Percentiles rank a stretch among this genome's conserved stretches.
Evolutionary conservation across 75 land plant genomes (phyloP).

Genomic region (Pinus albicaulis): DNA sequence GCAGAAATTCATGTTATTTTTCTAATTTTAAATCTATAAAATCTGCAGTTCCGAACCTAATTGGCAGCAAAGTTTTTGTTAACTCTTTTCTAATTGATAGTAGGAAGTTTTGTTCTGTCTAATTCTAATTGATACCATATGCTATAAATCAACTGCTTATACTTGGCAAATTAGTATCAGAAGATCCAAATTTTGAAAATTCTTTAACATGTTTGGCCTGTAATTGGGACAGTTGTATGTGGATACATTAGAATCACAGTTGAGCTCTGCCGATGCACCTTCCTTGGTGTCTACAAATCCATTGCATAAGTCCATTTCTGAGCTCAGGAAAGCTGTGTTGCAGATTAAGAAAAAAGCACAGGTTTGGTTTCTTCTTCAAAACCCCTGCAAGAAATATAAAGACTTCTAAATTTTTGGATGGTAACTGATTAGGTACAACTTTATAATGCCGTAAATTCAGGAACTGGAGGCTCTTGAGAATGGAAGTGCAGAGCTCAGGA

Average conservation of each 20-base stretch:
- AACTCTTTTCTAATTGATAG: too few relatives aligned
- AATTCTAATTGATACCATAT: too few relatives aligned
- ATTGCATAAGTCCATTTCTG: not conserved
- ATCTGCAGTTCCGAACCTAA: too few relatives aligned
- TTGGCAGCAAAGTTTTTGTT: too few relatives aligned
- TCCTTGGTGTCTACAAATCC: not conserved
- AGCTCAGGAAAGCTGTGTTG: not conserved
- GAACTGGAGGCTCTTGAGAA: not conserved
- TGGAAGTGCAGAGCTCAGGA: constrained; percentile 21
- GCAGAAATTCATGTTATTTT: too few relatives aligned
- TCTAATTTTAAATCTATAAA: too few relatives aligned
- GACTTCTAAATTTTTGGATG: not conserved
- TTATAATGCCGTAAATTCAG: not conserved
- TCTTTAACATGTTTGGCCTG: not conserved
- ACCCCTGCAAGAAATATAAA: not conserved
- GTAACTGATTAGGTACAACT: too few relatives aligned
- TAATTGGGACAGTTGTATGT: not conserved
- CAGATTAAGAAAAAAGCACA: constrained; percentile 23
- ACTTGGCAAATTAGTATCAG: too few relatives aligned
- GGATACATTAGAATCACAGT: not conserved
- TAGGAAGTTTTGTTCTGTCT: not conserved
- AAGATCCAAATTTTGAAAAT: not conserved
- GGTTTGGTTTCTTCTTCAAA: not conserved
- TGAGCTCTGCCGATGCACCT: not conserved
- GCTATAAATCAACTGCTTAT: not conserved